Conservation (phyloP, 805 yeast species). For the Cyberlindnera maclurae region DNA sequence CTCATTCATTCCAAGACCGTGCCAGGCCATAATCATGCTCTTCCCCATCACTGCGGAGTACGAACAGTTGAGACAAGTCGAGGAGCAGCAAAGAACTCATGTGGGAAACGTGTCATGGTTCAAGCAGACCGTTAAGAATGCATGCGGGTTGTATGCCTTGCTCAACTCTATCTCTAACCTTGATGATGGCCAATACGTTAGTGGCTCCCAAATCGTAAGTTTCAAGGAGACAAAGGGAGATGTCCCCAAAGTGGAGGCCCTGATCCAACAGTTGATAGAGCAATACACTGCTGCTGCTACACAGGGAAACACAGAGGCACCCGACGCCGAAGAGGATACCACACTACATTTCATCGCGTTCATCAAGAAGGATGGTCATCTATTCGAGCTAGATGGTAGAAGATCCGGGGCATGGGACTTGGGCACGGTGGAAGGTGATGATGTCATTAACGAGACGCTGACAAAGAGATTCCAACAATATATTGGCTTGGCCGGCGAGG, state of each 20-base stretch:
- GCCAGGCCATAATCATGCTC: conserved; percentile 64
- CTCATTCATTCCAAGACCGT: conserved; percentile 76
- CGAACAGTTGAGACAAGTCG: conserved; percentile 41
- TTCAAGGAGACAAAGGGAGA: conserved; percentile 14
- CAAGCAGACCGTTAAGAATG: conserved; percentile 77
- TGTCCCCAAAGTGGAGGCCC: conserved; percentile 23
- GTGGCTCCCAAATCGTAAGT: conserved; percentile 11
- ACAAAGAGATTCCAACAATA: conserved; percentile 55
- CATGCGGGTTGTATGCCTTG: conserved; percentile 89
- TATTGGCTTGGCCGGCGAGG: conserved; percentile 54
- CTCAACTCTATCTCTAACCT: conserved; percentile 53
- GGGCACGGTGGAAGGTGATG: conserved; percentile 38
- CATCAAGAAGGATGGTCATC: conserved; percentile 46
- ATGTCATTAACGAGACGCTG: conserved; percentile 47
- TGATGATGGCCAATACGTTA: conserved; percentile 21
- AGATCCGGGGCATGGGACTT: conserved; percentile 66
- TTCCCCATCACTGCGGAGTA: conserved; percentile 70
- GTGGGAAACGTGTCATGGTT: conserved; percentile 54
- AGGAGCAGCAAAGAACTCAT: conserved; percentile 27
- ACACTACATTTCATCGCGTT: conserved; percentile 77
- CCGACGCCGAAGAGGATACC: conserved; percentile 44
- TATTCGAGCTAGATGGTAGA: conserved; percentile 89
- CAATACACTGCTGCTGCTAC: conserved; percentile 34
- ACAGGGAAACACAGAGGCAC: conserved; percentile 50
- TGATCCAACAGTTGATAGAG: conserved; percentile 41